Evolutionary conservation across 768 basidiomycete species (phyloP).

Genomic region (Amanita jacksonii): DNA sequence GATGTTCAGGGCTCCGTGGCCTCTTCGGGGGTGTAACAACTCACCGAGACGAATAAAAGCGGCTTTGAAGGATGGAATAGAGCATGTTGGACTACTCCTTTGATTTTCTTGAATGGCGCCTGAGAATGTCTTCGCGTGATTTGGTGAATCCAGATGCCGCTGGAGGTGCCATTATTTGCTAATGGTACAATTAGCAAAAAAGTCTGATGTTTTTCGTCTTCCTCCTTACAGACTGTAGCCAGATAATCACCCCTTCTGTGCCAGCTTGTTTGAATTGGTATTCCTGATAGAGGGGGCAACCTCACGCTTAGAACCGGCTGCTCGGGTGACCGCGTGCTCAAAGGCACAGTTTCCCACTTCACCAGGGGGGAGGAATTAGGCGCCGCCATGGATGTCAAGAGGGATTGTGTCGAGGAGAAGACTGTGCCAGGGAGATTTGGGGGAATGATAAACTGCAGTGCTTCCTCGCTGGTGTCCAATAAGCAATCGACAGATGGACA

Average conservation of each 20-base stretch:
- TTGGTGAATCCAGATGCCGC: constrained; percentile 94
- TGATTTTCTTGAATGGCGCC: constrained; percentile 94
- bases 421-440: constrained; percentile 61
- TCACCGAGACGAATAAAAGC: constrained; percentile 94
- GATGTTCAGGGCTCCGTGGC: constrained; percentile 11
- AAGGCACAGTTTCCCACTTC: constrained; percentile 54
- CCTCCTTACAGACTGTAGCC: constrained; percentile 89
- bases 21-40: constrained; percentile 20
- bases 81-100: constrained; percentile 83
- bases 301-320: constrained; percentile 49
- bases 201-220: no score
- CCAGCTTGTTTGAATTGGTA: constrained; percentile 80
- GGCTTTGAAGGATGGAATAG: constrained; percentile 93
- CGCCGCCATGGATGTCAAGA: constrained; percentile 53
- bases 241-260: constrained; percentile 94
- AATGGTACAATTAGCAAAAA: constrained; percentile 6
- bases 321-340: constrained; percentile 38
- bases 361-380: constrained; percentile 51
- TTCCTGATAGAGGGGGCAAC: constrained; percentile 56
- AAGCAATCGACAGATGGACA: constrained; percentile 2
- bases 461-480: constrained; percentile 56
- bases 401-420: constrained; percentile 47
- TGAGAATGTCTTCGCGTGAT: constrained; percentile 90
- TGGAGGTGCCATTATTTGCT: constrained; percentile 65
- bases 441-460: constrained; percentile 70